Percentiles rank a stretch among this genome's conserved stretches.
phyloP scores from a whole-genome alignment of 805 yeast genomes.

The Komagataella pastoris region DNA sequence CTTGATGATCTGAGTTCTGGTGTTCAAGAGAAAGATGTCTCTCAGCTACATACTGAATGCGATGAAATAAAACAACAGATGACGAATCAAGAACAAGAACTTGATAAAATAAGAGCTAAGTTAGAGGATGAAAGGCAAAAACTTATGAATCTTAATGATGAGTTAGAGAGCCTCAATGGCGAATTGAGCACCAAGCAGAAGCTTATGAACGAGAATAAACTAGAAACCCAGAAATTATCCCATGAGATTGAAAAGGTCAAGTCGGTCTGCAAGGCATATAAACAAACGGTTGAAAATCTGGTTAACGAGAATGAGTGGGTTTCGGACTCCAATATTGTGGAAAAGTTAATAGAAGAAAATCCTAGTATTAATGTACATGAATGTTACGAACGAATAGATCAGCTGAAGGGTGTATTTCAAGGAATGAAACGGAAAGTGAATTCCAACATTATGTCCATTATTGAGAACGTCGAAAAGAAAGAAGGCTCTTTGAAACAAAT shows the following conservation, averaged over 20 bases:
- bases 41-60: slow-evolving; percentile 15
- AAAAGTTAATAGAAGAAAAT: slow-evolving; percentile 44
- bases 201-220: slow-evolving; percentile 28
- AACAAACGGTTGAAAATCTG: slow-evolving; percentile 27
- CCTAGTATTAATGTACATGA: slow-evolving; percentile 52
- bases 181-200: slow-evolving; percentile 30
- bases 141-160: slow-evolving; percentile 62
- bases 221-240: slow-evolving; percentile 37
- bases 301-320: slow-evolving; percentile 63
- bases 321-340: slow-evolving; percentile 43
- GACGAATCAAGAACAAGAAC: not conserved
- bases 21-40: slow-evolving; percentile 21
- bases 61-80: slow-evolving; percentile 7
- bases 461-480: slow-evolving; percentile 83
- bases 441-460: slow-evolving; percentile 78
- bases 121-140: slow-evolving; percentile 44
- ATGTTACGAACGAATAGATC: slow-evolving; percentile 40
- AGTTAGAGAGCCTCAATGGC: slow-evolving; percentile 44
- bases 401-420: slow-evolving; percentile 44
- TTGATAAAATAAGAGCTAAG: slow-evolving; percentile 16
- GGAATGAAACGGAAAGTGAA: slow-evolving; percentile 75
- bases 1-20: slow-evolving; percentile 29
- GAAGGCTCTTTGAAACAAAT: slow-evolving; percentile 63
- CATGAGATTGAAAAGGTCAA: slow-evolving; percentile 42
- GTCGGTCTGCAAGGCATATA: slow-evolving; percentile 21